Evolutionary conservation across 2,329 filamentous ascomycete species (phyloP).

Genomic region (Fusarium pseudocircinatum): DNA sequence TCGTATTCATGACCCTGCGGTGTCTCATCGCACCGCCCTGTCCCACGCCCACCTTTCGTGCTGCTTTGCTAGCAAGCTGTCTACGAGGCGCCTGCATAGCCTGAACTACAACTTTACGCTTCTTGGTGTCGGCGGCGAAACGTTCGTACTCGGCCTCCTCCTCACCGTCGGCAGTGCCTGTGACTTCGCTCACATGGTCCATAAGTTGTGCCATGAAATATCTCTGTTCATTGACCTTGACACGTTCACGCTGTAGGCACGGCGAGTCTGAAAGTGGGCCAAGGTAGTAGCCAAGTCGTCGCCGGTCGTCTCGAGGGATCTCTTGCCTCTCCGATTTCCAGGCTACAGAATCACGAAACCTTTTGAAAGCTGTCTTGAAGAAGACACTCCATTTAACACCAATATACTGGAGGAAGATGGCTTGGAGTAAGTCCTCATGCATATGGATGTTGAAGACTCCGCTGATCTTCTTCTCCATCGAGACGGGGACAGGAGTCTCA

Average conservation of each 20-base stretch:
- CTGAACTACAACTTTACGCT: background rate
- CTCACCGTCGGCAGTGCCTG: slow-evolving; percentile 47
- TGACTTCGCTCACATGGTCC: slow-evolving; percentile 40
- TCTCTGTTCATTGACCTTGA: slow-evolving; percentile 47
- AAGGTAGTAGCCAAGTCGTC: slow-evolving; percentile 50
- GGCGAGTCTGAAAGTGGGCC: slow-evolving; percentile 23
- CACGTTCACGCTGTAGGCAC: slow-evolving; percentile 46
- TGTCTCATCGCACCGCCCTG: background rate
- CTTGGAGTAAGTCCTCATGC: slow-evolving; percentile 62
- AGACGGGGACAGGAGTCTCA: slow-evolving; percentile 51
- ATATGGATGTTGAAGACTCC: slow-evolving; percentile 61
- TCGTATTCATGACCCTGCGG: background rate
- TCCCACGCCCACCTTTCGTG: background rate
- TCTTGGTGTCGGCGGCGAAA: background rate
- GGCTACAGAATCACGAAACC: slow-evolving; percentile 45
- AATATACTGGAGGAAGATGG: slow-evolving; percentile 61
- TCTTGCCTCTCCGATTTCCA: slow-evolving; percentile 49
- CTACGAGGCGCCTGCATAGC: background rate
- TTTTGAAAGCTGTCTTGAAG: slow-evolving; percentile 51
- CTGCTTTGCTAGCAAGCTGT: slow-evolving; percentile 1
- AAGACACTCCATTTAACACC: slow-evolving; percentile 58
- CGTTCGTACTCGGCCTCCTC: slow-evolving; percentile 50
- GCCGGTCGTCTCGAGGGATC: slow-evolving; percentile 46
- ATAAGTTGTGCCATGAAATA: slow-evolving; percentile 60
- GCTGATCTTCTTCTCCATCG: slow-evolving; percentile 59